Conservation (phyloP, 495 filamentous ascomycete genomes). For the Choiromyces venosus region DNA sequence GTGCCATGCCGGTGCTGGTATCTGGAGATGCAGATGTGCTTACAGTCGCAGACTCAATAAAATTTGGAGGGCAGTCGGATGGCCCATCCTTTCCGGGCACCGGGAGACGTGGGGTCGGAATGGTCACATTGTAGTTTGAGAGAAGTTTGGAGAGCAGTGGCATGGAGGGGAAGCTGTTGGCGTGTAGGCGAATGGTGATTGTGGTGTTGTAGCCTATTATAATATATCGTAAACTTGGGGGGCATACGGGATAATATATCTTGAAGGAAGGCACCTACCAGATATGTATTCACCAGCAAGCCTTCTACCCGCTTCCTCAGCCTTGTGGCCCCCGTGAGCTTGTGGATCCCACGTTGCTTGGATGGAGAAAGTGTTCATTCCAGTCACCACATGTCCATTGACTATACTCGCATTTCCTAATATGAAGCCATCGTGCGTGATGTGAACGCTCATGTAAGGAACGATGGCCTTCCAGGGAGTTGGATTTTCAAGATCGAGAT, state of each 20-base stretch:
- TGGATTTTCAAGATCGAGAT: slow-evolving; percentile 80
- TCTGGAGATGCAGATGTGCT: slow-evolving; percentile 76
- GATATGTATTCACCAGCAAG: slow-evolving; percentile 82
- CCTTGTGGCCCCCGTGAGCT: slow-evolving; percentile 55
- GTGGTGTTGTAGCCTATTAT: slow-evolving; percentile 65
- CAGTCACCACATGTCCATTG: slow-evolving; percentile 57
- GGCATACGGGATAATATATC: neutral
- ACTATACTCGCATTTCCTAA: slow-evolving; percentile 66
- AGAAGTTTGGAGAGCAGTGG: slow-evolving; percentile 68
- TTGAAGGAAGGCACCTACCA: slow-evolving; percentile 48
- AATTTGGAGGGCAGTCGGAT: slow-evolving; percentile 53
- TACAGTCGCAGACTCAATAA: slow-evolving; percentile 80
- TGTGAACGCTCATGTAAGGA: slow-evolving; percentile 68
- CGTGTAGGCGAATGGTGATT: slow-evolving; percentile 63
- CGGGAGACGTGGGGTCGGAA: slow-evolving; percentile 63
- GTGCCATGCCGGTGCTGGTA: neutral
- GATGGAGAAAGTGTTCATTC: slow-evolving; percentile 66
- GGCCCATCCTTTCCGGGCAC: slow-evolving; percentile 43
- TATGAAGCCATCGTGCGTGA: slow-evolving; percentile 65
- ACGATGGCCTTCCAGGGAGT: slow-evolving; percentile 74
- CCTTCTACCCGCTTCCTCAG: slow-evolving; percentile 58
- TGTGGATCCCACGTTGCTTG: slow-evolving; percentile 67
- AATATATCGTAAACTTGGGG: neutral
- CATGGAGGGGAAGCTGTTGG: slow-evolving; percentile 64
- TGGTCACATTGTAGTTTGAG: slow-evolving; percentile 58